These are phyloP conservation scores for Aspergillus wentii DNA, from an alignment of 495 filamentous ascomycete genomes.

Conservation along the genomic window DNA sequence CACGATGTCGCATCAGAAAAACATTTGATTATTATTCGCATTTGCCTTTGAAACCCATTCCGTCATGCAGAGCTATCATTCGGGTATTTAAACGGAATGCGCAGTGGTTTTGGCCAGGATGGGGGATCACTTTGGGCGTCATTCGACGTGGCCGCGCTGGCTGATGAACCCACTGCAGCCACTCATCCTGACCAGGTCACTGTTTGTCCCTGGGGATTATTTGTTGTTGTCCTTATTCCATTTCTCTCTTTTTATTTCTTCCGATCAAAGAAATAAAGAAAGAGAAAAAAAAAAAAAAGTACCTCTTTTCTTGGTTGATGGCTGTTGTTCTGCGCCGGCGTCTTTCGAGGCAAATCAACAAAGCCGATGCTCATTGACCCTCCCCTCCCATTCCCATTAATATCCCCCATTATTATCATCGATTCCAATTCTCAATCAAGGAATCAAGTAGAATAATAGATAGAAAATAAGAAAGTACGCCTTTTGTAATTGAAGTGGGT, in stretches of 20 bases:
- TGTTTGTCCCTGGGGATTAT: too few species aligned
- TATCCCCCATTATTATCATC: not conserved
- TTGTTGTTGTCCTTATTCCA: too few species aligned
- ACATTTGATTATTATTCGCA: not conserved
- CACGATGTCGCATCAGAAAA: not conserved
- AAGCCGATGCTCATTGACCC: too few species aligned
- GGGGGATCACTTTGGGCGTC: not conserved
- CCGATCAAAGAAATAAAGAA: not conserved
- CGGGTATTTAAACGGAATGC: too few species aligned
- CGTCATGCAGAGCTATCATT: not conserved
- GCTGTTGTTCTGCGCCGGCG: not conserved
- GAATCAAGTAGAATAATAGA: too few species aligned
- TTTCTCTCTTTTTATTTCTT: too few species aligned
- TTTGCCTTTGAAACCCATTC: not conserved
- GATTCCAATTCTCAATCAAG: too few species aligned
- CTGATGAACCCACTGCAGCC: not conserved
- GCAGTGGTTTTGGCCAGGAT: not conserved
- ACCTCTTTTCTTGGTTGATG: not conserved
- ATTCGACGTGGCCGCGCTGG: constrained; percentile 1
- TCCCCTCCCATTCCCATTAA: too few species aligned
- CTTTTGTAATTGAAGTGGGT: too few species aligned
- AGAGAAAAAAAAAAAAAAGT: not conserved
- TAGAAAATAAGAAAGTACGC: too few species aligned
- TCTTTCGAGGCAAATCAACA: constrained; percentile 2
- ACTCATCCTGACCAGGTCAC: too few species aligned